These are phyloP conservation scores for Aspergillaceae sp. DNA, from an alignment of 2,329 filamentous ascomycete species.

Conservation along the genomic window DNA sequence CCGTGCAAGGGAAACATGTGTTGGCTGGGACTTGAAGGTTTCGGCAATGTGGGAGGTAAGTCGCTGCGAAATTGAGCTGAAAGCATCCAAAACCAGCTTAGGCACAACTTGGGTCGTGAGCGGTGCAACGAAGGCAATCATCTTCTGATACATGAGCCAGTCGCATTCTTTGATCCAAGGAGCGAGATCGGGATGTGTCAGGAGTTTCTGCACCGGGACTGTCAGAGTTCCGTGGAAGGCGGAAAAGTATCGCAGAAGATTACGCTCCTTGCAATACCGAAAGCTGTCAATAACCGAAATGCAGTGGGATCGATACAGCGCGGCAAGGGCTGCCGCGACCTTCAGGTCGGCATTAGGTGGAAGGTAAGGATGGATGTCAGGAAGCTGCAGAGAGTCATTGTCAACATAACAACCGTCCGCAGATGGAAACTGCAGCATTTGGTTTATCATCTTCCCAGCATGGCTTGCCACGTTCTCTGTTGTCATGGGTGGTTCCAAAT, in stretches of 20 bases:
- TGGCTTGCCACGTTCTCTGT: constrained; percentile 28
- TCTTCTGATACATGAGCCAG: constrained; percentile 90
- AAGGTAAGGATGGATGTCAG: constrained; percentile 74
- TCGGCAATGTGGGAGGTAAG: constrained; percentile 74
- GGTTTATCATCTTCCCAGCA: constrained; percentile 31
- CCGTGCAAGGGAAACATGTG: constrained; percentile 79
- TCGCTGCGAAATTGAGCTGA: constrained; percentile 75
- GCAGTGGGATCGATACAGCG: constrained; percentile 87
- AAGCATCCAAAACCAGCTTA: constrained; percentile 73
- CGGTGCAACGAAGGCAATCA: constrained; percentile 86
- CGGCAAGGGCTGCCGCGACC: constrained; percentile 73
- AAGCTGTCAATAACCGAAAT: constrained; percentile 93
- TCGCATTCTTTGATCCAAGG: constrained; percentile 95
- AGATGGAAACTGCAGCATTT: constrained; percentile 32
- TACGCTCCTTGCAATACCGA: constrained; percentile 92
- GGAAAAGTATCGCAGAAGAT: constrained; percentile 88
- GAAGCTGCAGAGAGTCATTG: constrained; percentile 67
- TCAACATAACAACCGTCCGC: constrained; percentile 40
- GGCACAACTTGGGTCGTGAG: constrained; percentile 87
- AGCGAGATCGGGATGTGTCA: constrained; percentile 70
- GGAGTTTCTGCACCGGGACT: constrained; percentile 88
- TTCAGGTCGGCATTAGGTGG: constrained; percentile 76
- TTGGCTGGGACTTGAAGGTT: constrained; percentile 75
- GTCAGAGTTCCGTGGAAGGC: constrained; percentile 95
- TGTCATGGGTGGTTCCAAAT: constrained; percentile 24